Percentiles rank a stretch among this genome's conserved stretches.
Evolutionary conservation across 2,329 filamentous ascomycete genomes (phyloP).

Genomic region (Ophiostoma perfectum): DNA sequence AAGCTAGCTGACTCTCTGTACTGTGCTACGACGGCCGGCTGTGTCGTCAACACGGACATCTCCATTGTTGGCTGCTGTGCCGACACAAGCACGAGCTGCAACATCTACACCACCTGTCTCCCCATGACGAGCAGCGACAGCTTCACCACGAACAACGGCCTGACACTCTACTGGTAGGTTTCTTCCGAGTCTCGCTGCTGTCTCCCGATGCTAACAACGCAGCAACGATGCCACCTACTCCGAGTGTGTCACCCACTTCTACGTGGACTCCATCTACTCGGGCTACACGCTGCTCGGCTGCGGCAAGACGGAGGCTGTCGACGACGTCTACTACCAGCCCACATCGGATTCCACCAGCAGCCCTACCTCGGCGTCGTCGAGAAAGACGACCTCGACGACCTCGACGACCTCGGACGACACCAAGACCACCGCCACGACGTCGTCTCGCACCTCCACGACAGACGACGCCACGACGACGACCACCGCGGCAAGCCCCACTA

Average conservation of each 20-base stretch:
- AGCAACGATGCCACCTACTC: slow-evolving; percentile 26
- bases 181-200: no score
- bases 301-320: slow-evolving; percentile 27
- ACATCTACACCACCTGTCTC: slow-evolving; percentile 25
- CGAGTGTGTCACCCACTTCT: slow-evolving; percentile 33
- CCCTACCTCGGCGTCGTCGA: neutral
- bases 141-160: slow-evolving; percentile 29
- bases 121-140: slow-evolving; percentile 28
- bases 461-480: slow-evolving; percentile 5
- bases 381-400: neutral
- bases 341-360: slow-evolving; percentile 14
- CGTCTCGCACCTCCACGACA: neutral
- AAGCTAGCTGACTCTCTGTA: slow-evolving; percentile 30
- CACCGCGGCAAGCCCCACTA: neutral
- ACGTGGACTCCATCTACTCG: slow-evolving; percentile 26
- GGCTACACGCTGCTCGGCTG: slow-evolving; percentile 34
- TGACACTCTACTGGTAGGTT: slow-evolving; percentile 34
- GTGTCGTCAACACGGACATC: slow-evolving; percentile 31
- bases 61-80: slow-evolving; percentile 34
- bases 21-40: slow-evolving; percentile 30
- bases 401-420: neutral
- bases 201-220: neutral
- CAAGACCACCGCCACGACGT: neutral
- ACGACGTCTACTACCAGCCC: slow-evolving; percentile 28
- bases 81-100: slow-evolving; percentile 20